phyloP scores from a whole-genome alignment of 192 early-diverging fungal genomes.

The Coemansia sp. region DNA sequence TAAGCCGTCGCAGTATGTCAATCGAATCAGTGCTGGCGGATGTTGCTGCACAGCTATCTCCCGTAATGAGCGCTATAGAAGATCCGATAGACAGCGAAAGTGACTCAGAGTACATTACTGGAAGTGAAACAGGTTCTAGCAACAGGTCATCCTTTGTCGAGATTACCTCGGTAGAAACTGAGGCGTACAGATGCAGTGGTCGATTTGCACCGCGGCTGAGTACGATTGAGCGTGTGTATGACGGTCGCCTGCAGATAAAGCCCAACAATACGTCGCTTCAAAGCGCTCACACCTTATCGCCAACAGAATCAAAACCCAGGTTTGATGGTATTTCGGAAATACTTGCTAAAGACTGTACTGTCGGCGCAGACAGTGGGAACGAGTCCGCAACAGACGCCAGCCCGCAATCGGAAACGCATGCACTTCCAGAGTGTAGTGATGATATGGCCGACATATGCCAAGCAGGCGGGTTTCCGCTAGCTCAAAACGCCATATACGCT shows the following conservation, averaged over 20 bases:
- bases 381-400: conserved; percentile 5
- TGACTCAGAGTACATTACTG: conserved; percentile 11
- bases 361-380: conserved; percentile 7
- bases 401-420: conserved; percentile 5
- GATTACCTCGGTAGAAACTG: conserved; percentile 9
- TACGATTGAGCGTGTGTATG: conserved; percentile 36
- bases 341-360: not conserved
- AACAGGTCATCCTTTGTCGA: conserved; percentile 27
- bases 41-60: not conserved
- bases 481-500: not conserved
- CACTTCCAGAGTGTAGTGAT: not conserved
- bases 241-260: conserved; percentile 29
- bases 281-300: not conserved
- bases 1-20: not conserved
- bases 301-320: not conserved
- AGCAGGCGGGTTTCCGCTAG: conserved; percentile 13
- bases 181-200: conserved; percentile 29
- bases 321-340: not conserved
- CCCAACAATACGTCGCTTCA: conserved; percentile 9
- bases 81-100: conserved; percentile 9
- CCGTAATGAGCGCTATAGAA: not conserved
- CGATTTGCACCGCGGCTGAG: conserved; percentile 39
- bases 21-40: not conserved
- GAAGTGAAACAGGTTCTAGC: conserved; percentile 1
- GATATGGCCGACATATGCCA: too few species aligned